Base-by-base conservation (phyloP, 1,284 basidiomycete species). In the Cryptococcus sp. region DNA sequence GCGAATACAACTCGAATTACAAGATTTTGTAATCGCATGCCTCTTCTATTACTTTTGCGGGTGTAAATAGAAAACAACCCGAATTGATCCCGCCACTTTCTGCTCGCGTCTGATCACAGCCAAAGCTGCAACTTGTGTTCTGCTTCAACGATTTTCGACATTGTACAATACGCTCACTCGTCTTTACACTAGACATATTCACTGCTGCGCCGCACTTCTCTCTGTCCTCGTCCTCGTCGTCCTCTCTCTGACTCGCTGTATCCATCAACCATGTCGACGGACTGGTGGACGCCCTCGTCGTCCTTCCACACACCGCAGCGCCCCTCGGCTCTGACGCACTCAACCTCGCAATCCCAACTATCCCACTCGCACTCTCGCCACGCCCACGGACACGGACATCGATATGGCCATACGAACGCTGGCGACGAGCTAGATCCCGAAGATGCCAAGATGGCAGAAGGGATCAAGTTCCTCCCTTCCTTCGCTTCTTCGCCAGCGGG, bases 401-500 rank as follows among this genome's bases (percentile, higher is more conserved):
- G 19, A 19, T 38, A 51, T 46, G 53, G 11, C n/a, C 42, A 45
- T 13, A n/a, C 42, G 6, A 11, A n/a, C 22, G 62, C 51, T 16
- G 65, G 59, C 17, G 71, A 72, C 48, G 66, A 71, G 47, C 62
- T 72, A 49, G 74, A 76, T 54, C 64, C 70, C 6, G 74, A 76
- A 52, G 73, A 75, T 39, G 55, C 50, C 39, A 61, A 63, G 11
- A 65, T 68, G 51, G 72, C 70, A 7, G 70, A 72, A 13, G 64
- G 61, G 1, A 69, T 75, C 35, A 71, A 72, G 57, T 77, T 76
- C 61, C 58, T 73, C 19, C 74, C 76, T 7, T 65, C 63, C 11
- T 77, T 76, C 48, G 72, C 70, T 0, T 58, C 60, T 41, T 63
- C 61, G 25, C 73, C 74, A 11, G 73, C 72, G 3, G 73, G 71